phyloP scores from a whole-genome alignment of 2,329 filamentous ascomycete species.

The Fusarium nelsonii region DNA sequence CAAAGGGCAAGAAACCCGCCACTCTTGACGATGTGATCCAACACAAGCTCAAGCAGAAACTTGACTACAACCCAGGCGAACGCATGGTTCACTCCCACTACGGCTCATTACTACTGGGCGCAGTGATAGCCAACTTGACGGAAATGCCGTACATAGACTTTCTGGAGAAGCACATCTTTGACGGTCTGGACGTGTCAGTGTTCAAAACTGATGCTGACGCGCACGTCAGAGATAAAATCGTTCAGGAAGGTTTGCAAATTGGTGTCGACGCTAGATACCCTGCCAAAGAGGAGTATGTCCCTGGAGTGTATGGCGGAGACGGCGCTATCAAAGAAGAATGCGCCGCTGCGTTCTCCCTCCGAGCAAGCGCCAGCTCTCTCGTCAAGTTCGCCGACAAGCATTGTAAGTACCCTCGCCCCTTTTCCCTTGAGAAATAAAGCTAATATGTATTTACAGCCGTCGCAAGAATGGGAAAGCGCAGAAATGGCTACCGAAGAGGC shows the following conservation, averaged over 20 bases:
- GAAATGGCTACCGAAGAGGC: constrained; percentile 11
- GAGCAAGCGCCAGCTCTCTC: constrained; percentile 33
- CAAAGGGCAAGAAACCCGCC: constrained; percentile 24
- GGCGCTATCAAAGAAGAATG: constrained; percentile 41
- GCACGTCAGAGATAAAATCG: constrained; percentile 22
- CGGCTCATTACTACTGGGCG: constrained; percentile 26
- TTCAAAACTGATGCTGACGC: constrained; percentile 15
- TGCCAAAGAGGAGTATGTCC: not conserved
- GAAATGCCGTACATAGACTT: constrained; percentile 30
- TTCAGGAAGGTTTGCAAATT: constrained; percentile 32
- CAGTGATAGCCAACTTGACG: constrained; percentile 32
- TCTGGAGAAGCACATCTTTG: constrained; percentile 26
- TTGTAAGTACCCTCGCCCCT: not conserved
- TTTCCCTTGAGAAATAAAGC: not conserved
- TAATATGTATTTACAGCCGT: constrained; percentile 12
- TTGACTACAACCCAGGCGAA: constrained; percentile 28
- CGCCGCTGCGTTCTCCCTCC: constrained; percentile 25
- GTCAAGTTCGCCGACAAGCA: constrained; percentile 25
- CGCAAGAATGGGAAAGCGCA: constrained; percentile 10
- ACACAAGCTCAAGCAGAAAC: constrained; percentile 24
- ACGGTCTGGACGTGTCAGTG: constrained; percentile 24
- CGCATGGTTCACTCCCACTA: constrained; percentile 35
- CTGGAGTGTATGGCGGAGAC: constrained; percentile 23
- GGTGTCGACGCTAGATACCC: constrained; percentile 21
- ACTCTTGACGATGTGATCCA: constrained; percentile 34